A percentile compares a stretch with the other conserved stretches of the same genome.
Evolutionary conservation across 495 filamentous ascomycete genomes (phyloP).

Genomic region (Clohesyomyces aquaticus): DNA sequence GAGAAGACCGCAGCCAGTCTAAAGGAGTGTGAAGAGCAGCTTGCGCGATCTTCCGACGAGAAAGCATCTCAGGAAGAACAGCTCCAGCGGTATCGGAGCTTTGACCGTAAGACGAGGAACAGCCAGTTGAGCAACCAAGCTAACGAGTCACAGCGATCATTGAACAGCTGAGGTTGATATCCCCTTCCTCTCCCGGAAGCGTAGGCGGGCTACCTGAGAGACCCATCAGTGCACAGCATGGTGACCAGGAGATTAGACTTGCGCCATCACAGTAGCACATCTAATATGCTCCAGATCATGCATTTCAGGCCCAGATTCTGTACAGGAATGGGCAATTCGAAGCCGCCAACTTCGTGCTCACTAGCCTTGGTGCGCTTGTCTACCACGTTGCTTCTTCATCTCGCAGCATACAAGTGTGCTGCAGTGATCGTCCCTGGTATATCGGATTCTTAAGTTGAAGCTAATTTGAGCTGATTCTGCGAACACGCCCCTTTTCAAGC

Average conservation of each 20-base stretch:
- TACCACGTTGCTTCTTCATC: too few species aligned
- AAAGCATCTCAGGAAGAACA: background rate
- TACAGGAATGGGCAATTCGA: too few species aligned
- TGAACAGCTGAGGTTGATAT: background rate
- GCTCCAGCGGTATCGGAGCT: background rate
- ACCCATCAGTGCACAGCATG: background rate
- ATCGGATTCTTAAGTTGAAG: too few species aligned
- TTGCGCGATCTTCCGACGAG: background rate
- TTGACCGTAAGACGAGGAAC: background rate
- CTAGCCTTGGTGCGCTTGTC: too few species aligned
- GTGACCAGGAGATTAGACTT: too few species aligned
- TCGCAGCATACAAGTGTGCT: too few species aligned
- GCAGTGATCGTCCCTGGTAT: too few species aligned
- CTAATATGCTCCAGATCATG: too few species aligned
- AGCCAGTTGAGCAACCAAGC: background rate
- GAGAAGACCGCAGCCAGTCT: background rate
- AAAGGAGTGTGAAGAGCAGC: background rate
- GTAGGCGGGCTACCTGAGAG: background rate
- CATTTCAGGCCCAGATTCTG: too few species aligned
- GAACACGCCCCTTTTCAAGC: too few species aligned
- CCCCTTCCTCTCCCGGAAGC: background rate
- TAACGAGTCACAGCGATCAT: background rate
- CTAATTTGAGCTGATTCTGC: too few species aligned
- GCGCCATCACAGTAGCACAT: background rate
- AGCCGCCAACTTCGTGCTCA: too few species aligned